Evolutionary conservation across 768 basidiomycete species (phyloP), one percentile per base, ranked within the genome.

Genomic region (Lactarius deliciosus): DNA sequence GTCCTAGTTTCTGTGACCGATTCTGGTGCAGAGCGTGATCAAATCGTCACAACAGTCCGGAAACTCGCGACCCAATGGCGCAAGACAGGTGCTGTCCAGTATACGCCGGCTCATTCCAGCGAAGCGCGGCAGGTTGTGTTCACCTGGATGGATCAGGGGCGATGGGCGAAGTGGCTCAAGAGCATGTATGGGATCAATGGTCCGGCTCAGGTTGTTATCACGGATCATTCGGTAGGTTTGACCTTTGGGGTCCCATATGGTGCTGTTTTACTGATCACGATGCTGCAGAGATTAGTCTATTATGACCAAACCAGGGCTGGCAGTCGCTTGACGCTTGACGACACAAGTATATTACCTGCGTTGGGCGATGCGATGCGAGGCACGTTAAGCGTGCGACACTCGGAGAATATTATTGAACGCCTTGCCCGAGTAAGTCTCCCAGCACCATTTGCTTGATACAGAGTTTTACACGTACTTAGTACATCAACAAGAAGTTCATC

Each of bases 81-180:
- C 66, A 71, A 78, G 61, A 76, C 75, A 45, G 79, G 80, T 40
- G 79, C 77, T 30, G 63, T 41, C 22, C 61, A 54, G 8, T 55
- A 68, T 61, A 72, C 71, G 58, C 68, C 68, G 53, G 74, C 61
- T 66, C 67, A 72, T 53, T 16, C 38, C 38, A 40, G 38, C 15
- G 77, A 45, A n/a, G 63, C 62, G 50, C 77, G 82, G 41, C 83
- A 86, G 53, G 88, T 96, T 0, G 84, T 95, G 58, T 97, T 95
- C 76, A 83, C 89, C 10, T 94, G 90, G 89, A 94, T 97, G 85
- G 93, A 99, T 73, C 84, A 80, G 2, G 86, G 85, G 30, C 84
- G 82, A 76, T 98, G 96, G 95, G 81, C 77, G 30, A 87, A 84
- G 60, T 98, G 95, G 95, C 79, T 96, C 78, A 94, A 92, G 81